Evolutionary conservation across 371 early-diverging fungal genomes (phyloP).

Genomic region (Blakeslea trispora): DNA sequence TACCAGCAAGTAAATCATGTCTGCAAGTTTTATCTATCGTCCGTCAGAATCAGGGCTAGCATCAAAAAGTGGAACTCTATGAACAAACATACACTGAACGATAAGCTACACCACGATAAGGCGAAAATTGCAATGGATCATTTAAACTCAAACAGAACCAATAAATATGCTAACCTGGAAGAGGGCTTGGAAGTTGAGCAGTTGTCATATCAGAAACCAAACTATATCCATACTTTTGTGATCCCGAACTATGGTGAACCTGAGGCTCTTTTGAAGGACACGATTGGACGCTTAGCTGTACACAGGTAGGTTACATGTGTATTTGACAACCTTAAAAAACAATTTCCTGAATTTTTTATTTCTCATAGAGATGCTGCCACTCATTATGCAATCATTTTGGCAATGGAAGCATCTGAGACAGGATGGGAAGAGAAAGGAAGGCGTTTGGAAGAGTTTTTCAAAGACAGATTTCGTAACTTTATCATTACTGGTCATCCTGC

Average conservation of each 20-base stretch:
- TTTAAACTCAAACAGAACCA: background rate
- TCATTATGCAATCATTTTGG: conserved; percentile 62
- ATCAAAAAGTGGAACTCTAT: conserved; percentile 35
- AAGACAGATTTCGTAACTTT: conserved; percentile 47
- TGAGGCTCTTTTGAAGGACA: conserved; percentile 45
- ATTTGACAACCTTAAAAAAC: too few species aligned
- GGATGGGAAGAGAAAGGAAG: conserved; percentile 64
- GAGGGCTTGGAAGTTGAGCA: conserved; percentile 15
- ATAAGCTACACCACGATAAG: conserved; percentile 17
- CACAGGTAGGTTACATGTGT: conserved; percentile 35
- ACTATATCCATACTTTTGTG: conserved; percentile 52
- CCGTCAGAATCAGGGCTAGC: conserved; percentile 32
- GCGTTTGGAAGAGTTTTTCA: conserved; percentile 51
- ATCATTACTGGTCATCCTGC: conserved; percentile 72
- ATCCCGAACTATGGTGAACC: conserved; percentile 68
- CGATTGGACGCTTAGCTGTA: conserved; percentile 41
- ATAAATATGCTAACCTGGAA: conserved; percentile 9
- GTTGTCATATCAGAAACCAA: conserved; percentile 6
- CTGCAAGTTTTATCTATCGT: conserved; percentile 45
- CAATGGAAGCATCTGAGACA: conserved; percentile 78
- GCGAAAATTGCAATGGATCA: conserved; percentile 11
- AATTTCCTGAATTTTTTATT: too few species aligned
- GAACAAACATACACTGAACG: conserved; percentile 8
- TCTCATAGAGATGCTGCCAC: conserved; percentile 38
- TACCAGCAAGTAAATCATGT: conserved; percentile 51